These are phyloP conservation scores for Bisporella sp. DNA, from an alignment of 2,329 filamentous ascomycete species.

Conservation along the genomic window DNA sequence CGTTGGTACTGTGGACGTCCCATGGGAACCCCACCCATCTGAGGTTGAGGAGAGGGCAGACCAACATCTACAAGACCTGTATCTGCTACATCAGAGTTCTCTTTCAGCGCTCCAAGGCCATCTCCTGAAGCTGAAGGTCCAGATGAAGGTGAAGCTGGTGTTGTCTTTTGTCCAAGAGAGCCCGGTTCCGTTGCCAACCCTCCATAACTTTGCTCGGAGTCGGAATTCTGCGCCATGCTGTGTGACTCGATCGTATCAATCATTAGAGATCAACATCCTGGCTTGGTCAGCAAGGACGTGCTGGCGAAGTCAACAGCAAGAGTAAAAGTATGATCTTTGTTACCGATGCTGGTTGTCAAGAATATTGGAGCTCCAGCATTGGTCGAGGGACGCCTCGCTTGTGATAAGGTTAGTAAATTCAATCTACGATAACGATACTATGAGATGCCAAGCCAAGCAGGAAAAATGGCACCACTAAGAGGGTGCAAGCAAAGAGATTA, in stretches of 20 bases:
- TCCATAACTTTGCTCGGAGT: background rate
- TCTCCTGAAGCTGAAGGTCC: background rate
- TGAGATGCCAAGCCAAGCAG: no score
- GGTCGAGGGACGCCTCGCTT: no score
- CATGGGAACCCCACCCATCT: conserved; percentile 15
- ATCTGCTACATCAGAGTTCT: conserved; percentile 33
- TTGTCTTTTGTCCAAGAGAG: background rate
- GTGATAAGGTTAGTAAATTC: no score
- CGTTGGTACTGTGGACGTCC: conserved; percentile 27
- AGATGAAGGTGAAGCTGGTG: background rate
- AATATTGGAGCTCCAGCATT: no score
- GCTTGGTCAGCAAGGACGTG: background rate
- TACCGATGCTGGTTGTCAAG: no score
- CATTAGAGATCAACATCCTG: background rate
- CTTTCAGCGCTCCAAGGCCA: conserved; percentile 7
- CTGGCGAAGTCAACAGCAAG: no score
- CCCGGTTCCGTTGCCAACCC: background rate
- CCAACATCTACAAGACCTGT: conserved; percentile 33
- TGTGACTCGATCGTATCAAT: background rate
- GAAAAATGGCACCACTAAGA: no score
- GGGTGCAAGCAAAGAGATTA: no score
- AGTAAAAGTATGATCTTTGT: no score
- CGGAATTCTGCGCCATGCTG: conserved; percentile 1
- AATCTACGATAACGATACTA: no score
- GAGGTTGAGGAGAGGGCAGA: conserved; percentile 15